Evolutionary conservation across 1,284 basidiomycete genomes (phyloP).

Genomic region (Ceratobasidium sp.): DNA sequence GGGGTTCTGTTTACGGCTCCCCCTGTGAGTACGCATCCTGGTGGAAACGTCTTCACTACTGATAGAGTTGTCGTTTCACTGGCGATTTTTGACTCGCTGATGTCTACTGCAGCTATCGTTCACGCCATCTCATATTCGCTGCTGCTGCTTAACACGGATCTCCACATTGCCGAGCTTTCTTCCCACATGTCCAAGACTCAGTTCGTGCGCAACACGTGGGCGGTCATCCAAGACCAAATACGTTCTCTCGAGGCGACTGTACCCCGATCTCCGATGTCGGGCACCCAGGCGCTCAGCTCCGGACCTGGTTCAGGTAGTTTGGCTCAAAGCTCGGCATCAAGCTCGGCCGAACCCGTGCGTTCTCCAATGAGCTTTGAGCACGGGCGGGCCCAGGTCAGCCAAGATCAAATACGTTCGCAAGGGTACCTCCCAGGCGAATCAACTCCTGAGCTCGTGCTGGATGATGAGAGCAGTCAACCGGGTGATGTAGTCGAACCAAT

Average conservation of each 20-base stretch:
- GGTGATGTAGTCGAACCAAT: constrained; percentile 60
- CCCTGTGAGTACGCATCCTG: constrained; percentile 67
- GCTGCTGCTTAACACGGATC: constrained; percentile 94
- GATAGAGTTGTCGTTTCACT: background rate
- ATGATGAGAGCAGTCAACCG: constrained; percentile 70
- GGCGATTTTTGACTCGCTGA: background rate
- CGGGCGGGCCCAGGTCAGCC: background rate
- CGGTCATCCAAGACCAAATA: constrained; percentile 71
- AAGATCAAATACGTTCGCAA: constrained; percentile 60
- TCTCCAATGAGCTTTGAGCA: constrained; percentile 11
- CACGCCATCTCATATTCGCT: constrained; percentile 95
- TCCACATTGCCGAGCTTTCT: constrained; percentile 92
- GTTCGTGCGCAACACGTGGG: constrained; percentile 92
- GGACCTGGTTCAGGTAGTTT: background rate
- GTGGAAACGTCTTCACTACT: constrained; percentile 9
- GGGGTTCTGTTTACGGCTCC: constrained; percentile 79
- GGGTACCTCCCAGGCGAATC: constrained; percentile 60
- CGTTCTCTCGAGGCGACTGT: constrained; percentile 5
- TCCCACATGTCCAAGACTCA: constrained; percentile 93
- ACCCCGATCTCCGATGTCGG: constrained; percentile 47
- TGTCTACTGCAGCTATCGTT: constrained; percentile 73
- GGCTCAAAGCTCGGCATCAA: background rate
- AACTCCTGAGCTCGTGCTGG: constrained; percentile 72
- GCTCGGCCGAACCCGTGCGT: background rate
- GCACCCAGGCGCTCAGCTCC: constrained; percentile 13